These are phyloP conservation scores for Capronia coronata DNA, from an alignment of 2,329 filamentous ascomycete genomes.

Conservation along the genomic window DNA sequence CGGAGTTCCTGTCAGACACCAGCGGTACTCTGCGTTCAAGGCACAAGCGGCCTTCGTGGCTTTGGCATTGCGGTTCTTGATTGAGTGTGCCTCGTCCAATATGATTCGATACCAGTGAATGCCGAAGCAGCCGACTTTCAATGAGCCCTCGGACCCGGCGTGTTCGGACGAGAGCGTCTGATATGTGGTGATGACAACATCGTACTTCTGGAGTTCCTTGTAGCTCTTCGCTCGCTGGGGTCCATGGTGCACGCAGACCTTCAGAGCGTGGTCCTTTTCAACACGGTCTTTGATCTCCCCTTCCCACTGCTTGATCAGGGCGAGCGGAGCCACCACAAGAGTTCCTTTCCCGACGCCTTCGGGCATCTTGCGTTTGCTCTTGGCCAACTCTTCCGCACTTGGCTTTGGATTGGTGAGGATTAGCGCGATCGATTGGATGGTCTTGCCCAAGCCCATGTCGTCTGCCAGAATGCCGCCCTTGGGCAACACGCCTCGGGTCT, in stretches of 20 bases:
- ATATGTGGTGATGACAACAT: constrained; percentile 96
- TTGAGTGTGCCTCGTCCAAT: constrained; percentile 92
- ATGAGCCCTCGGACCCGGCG: constrained; percentile 54
- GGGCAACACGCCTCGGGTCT: constrained; percentile 69
- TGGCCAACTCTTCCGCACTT: constrained; percentile 39
- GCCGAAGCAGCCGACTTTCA: constrained; percentile 79
- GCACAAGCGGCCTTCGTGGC: constrained; percentile 87
- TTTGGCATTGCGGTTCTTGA: constrained; percentile 97
- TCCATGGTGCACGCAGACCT: constrained; percentile 86
- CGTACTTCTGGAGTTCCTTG: constrained; percentile 71
- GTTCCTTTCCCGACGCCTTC: constrained; percentile 68
- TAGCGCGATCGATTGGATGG: constrained; percentile 83
- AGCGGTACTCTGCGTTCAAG: constrained; percentile 77
- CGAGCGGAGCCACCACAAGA: constrained; percentile 84
- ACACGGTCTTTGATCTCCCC: constrained; percentile 83
- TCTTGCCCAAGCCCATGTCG: constrained; percentile 94
- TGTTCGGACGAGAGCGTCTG: constrained; percentile 92
- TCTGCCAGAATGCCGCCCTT: constrained; percentile 94
- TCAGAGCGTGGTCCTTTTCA: constrained; percentile 59
- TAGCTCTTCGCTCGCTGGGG: constrained; percentile 73
- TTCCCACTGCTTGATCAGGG: constrained; percentile 96
- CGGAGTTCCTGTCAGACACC: constrained; percentile 93
- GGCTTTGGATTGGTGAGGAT: constrained; percentile 77
- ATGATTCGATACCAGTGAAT: constrained; percentile 94
- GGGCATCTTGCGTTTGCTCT: constrained; percentile 58